Percentiles rank a stretch among this genome's conserved stretches.
phyloP scores from a whole-genome alignment of 163 green algal genomes.

The Scenedesmus sp. region DNA sequence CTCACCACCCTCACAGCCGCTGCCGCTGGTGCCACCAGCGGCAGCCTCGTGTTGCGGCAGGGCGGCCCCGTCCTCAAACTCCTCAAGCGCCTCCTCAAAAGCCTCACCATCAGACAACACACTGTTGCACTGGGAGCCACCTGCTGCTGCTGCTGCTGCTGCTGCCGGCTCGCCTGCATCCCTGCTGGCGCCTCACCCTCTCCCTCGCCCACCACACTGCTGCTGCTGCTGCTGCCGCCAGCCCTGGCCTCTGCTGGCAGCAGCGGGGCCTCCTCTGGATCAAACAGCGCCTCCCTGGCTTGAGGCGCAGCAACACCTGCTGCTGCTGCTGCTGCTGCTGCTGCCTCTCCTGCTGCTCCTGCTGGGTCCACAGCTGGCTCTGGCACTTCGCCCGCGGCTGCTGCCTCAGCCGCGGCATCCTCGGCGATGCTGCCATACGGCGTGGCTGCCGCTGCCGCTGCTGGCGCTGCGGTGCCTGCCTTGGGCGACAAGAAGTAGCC shows the following conservation, averaged over 20 bases:
- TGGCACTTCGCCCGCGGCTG: not conserved
- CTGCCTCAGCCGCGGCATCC: not conserved
- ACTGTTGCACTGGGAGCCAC: not conserved
- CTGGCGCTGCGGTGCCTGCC: not conserved
- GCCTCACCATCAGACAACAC: not conserved
- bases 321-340: not conserved
- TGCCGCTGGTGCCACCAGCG: too few relatives aligned
- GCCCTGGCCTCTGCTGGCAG: not conserved
- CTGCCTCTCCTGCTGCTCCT: not conserved
- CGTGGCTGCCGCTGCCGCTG: not conserved
- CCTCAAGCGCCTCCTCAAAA: not conserved
- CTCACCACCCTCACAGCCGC: too few relatives aligned
- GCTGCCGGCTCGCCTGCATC: not conserved
- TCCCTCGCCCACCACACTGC: not conserved
- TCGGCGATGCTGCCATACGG: not conserved
- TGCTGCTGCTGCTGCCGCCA: slow-evolving; percentile 22
- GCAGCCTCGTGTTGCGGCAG: not conserved
- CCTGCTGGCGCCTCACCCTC: not conserved
- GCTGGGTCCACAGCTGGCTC: not conserved
- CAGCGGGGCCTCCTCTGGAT: not conserved
- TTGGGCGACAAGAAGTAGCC: not conserved
- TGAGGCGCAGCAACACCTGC: not conserved
- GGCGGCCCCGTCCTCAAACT: not conserved
- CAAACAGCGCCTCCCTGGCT: not conserved
- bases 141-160: not conserved